phyloP scores from a whole-genome alignment of 306 rosid species.

The Vicia villosa region DNA sequence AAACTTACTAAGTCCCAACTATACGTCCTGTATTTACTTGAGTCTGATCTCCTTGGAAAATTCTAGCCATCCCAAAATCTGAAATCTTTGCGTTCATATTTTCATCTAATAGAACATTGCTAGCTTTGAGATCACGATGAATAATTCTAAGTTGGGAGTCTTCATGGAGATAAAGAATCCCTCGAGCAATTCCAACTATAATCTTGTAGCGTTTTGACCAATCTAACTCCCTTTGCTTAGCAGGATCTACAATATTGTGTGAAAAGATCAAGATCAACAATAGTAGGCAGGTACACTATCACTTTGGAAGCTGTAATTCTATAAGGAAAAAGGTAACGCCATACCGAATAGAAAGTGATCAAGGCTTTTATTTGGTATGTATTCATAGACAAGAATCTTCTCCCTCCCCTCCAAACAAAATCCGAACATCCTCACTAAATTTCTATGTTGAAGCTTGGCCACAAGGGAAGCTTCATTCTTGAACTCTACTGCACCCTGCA shows the following conservation, averaged over 20 bases:
- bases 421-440: conserved; percentile 58
- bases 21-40: conserved; percentile 51
- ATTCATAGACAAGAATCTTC: conserved; percentile 64
- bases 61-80: conserved; percentile 76
- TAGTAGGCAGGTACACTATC: background rate
- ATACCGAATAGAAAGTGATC: conserved; percentile 57
- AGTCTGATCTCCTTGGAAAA: conserved; percentile 46
- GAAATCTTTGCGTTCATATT: conserved; percentile 65
- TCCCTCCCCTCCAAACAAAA: conserved; percentile 64
- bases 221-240: conserved; percentile 43
- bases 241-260: conserved; percentile 38
- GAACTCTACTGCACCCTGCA: conserved; percentile 64
- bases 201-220: conserved; percentile 59
- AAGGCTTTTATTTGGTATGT: conserved; percentile 59
- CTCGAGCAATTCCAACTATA: conserved; percentile 60
- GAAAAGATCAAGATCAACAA: conserved; percentile 21
- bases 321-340: conserved; percentile 18
- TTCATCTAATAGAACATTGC: conserved; percentile 58
- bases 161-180: conserved; percentile 66
- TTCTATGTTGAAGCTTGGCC: conserved; percentile 66
- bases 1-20: conserved; percentile 72
- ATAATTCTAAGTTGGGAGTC: conserved; percentile 64
- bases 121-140: conserved; percentile 70
- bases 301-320: background rate
- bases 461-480: conserved; percentile 62